A percentile compares a stretch with the other conserved stretches of the same genome.
phyloP scores from a whole-genome alignment of 2,329 filamentous ascomycete species.

The Pseudocercospora cruenta region DNA sequence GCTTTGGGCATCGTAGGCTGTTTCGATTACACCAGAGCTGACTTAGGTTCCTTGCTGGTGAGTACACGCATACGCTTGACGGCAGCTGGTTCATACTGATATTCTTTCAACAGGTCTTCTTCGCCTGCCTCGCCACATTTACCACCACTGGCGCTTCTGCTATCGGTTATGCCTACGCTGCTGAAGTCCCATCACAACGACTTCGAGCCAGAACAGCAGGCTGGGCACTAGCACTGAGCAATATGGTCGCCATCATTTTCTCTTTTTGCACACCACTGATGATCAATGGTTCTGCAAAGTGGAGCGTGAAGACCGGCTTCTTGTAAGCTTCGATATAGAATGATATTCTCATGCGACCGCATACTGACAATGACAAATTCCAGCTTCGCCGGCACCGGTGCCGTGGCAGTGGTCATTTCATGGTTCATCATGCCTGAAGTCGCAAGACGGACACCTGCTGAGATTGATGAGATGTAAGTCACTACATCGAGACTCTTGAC shows the following conservation, averaged over 20 bases:
- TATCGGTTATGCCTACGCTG: constrained; percentile 50
- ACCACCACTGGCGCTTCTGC: constrained; percentile 48
- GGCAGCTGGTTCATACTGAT: no score
- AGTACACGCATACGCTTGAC: background rate
- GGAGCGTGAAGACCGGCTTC: constrained; percentile 52
- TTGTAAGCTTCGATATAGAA: constrained; percentile 40
- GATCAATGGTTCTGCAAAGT: constrained; percentile 47
- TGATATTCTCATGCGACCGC: background rate
- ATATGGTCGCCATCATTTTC: constrained; percentile 49
- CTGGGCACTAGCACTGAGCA: constrained; percentile 47
- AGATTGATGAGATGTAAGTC: constrained; percentile 47
- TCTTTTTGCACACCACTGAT: constrained; percentile 52
- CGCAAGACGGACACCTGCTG: constrained; percentile 41
- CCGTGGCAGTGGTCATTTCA: constrained; percentile 38
- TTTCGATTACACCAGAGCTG: constrained; percentile 43
- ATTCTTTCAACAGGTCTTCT: constrained; percentile 35
- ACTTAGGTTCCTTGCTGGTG: constrained; percentile 45
- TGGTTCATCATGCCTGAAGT: constrained; percentile 47
- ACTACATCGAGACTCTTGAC: no score
- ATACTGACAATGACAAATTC: background rate
- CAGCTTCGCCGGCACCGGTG: constrained; percentile 43
- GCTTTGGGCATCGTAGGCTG: constrained; percentile 46
- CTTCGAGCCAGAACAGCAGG: constrained; percentile 46
- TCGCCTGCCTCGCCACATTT: constrained; percentile 48
- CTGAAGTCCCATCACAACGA: constrained; percentile 47